phyloP scores from a whole-genome alignment of 345 rosid species.

The Clarkia xantiana region DNA sequence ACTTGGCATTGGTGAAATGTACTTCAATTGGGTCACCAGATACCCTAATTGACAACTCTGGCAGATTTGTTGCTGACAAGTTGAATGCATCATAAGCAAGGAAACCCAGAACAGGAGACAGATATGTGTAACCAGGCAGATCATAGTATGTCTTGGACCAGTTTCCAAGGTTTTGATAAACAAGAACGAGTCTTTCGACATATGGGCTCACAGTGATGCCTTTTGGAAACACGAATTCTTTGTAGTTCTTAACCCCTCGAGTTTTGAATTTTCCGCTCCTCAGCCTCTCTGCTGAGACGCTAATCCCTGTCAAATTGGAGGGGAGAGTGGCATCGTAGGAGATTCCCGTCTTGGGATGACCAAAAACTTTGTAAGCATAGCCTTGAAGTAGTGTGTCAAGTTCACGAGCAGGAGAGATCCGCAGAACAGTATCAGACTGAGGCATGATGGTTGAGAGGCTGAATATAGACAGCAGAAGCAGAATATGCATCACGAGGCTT shows the following conservation, averaged over 20 bases:
- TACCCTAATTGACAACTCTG: conserved; percentile 28
- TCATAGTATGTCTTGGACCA: conserved; percentile 52
- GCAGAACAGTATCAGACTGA: conserved; percentile 12
- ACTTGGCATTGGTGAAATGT: conserved; percentile 34
- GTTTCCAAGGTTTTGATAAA: conserved; percentile 78
- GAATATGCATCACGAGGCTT: conserved; percentile 40
- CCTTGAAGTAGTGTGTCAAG: conserved; percentile 77
- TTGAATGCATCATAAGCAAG: conserved; percentile 66
- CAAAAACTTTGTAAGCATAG: conserved; percentile 51
- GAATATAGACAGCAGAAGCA: conserved; percentile 12
- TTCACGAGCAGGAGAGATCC: conserved; percentile 19
- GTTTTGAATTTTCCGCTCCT: conserved; percentile 74
- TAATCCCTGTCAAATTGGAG: conserved; percentile 50
- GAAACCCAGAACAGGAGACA: conserved; percentile 75
- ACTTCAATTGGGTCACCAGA: conserved; percentile 40
- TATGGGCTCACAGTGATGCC: conserved; percentile 46
- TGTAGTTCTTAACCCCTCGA: conserved; percentile 26
- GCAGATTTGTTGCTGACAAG: conserved; percentile 44
- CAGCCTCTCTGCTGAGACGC: conserved; percentile 62
- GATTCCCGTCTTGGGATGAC: conserved; percentile 57
- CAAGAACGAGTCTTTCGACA: conserved; percentile 70
- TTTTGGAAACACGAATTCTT: conserved; percentile 42
- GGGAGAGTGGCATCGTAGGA: conserved; percentile 44
- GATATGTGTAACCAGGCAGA: conserved; percentile 29
- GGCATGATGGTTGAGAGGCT: conserved; percentile 18